phyloP scores from a whole-genome alignment of 2,329 filamentous ascomycete species.

The Dothideomycetes sp. region DNA sequence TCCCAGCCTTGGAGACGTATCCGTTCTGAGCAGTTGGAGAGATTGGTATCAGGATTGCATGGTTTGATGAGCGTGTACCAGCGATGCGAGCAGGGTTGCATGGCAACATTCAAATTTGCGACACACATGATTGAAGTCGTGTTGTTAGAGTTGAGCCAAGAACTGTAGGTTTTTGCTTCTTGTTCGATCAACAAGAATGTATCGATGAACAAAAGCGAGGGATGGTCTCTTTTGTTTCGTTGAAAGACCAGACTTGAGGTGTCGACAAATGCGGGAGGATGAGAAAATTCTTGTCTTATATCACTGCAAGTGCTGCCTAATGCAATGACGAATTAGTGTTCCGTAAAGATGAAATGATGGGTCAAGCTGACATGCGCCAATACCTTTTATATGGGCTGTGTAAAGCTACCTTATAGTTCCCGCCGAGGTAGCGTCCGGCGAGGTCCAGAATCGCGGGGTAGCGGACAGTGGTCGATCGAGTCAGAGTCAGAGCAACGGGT shows the following conservation, averaged over 20 bases:
- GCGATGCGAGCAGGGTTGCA: constrained; percentile 35
- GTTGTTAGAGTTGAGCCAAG: too few species aligned
- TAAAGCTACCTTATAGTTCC: too few species aligned
- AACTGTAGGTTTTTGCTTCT: too few species aligned
- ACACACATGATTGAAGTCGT: constrained; percentile 31
- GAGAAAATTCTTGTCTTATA: background rate
- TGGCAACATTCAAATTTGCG: constrained; percentile 38
- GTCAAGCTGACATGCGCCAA: background rate
- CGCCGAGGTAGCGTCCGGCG: too few species aligned
- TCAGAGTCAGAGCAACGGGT: too few species aligned
- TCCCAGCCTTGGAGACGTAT: constrained; percentile 39
- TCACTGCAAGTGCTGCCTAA: background rate
- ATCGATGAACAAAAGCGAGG: too few species aligned
- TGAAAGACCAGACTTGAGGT: too few species aligned
- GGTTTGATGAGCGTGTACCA: constrained; percentile 38
- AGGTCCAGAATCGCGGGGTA: too few species aligned
- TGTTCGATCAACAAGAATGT: too few species aligned
- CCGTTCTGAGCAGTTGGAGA: constrained; percentile 34
- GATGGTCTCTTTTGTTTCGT: too few species aligned
- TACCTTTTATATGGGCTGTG: too few species aligned
- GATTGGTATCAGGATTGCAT: constrained; percentile 32
- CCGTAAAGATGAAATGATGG: background rate
- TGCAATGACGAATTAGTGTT: background rate
- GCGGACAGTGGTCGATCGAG: too few species aligned
- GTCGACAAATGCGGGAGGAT: background rate